Base-by-base conservation (phyloP, 2,329 filamentous ascomycete species). In the Teratosphaeria epicoccoides region DNA sequence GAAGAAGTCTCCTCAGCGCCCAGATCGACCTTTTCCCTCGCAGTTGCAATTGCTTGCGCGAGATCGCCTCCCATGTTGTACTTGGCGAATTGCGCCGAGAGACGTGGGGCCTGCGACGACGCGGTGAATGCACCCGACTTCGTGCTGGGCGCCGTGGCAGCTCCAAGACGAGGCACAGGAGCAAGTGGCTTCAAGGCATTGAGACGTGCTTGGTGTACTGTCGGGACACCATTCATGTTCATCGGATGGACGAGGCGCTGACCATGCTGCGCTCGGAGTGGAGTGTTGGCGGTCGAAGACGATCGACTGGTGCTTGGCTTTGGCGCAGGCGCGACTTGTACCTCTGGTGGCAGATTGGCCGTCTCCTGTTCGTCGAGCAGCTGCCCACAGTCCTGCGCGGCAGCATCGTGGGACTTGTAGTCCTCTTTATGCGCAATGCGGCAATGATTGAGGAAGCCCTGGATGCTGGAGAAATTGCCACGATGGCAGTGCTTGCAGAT, bases 401-500 rank as follows among this genome's bases (percentile, higher is more conserved):
- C 93, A 63, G 90, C 88, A 68, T 97, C 91, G 64, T 98, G 93
- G 61, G 88, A 96, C 71, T 95, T 91, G 75, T 90, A 97, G 57
- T 94, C 89, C 53, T 88, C 80, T 66, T 85, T 87, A 71, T 98
- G 93, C 24, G 90, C 89, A 62, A 98, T 97, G 52, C 93, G 88
- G 67, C 91, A 97, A 67, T 98, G 93, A 66, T 98, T 98, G 73
- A 98, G 93, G 71, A 97, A 97, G n/a, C 93, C 93, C 69, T 97
- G 93, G 0, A 90, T 94, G 72, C 90, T 97, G 51, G 86, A 90
- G 65, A 97, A 97, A 68, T 96, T 88, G 67, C 88, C 87, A 57
- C 91, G 80, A 47, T 88, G 79, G 70, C 93, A 97, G 68, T 93
- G 86, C 43, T 72, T 73, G 73, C 93, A 98, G 57, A 95, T 85